Evolutionary conservation across 148 eudicot genomes (phyloP).

Genomic region (Dysphania ambrosioides): DNA sequence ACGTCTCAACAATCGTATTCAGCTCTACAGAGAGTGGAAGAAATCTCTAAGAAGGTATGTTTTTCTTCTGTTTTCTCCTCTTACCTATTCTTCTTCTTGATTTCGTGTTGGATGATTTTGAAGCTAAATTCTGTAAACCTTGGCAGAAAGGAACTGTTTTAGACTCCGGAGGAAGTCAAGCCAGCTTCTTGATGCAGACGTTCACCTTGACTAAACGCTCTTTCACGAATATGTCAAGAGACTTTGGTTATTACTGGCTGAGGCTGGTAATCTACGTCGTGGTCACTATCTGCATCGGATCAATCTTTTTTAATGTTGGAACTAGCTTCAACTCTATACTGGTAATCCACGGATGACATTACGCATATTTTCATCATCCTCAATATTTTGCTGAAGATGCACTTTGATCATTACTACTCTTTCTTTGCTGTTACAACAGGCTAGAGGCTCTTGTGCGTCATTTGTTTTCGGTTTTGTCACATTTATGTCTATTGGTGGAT

Average conservation of each 20-base stretch:
- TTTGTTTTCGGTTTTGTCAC: constrained; percentile 96
- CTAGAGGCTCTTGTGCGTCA: constrained; percentile 92
- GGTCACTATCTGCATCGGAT: constrained; percentile 85
- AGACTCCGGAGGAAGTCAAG: constrained; percentile 92
- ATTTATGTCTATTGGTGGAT: constrained; percentile 97
- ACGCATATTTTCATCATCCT: not conserved
- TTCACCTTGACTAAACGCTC: constrained; percentile 78
- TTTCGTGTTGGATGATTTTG: not conserved
- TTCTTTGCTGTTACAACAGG: constrained; percentile 41
- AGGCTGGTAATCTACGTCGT: constrained; percentile 82
- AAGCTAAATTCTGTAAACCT: not conserved
- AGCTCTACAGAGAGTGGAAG: constrained; percentile 65
- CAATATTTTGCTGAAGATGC: not conserved
- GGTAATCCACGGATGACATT: constrained; percentile 31
- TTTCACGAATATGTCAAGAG: constrained; percentile 92
- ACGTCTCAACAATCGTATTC: constrained; percentile 65
- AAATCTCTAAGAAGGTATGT: constrained; percentile 72
- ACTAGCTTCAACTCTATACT: constrained; percentile 78
- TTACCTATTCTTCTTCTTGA: not conserved
- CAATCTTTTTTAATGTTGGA: constrained; percentile 79
- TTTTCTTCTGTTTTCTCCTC: not conserved
- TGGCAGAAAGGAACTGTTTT: constrained; percentile 90
- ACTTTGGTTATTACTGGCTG: constrained; percentile 97
- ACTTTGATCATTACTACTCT: not conserved
- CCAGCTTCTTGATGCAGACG: constrained; percentile 85